Evolutionary conservation across 495 filamentous ascomycete species (phyloP), one percentile per base, ranked within the genome.

Genomic region (Hypoxylon subgilvum): DNA sequence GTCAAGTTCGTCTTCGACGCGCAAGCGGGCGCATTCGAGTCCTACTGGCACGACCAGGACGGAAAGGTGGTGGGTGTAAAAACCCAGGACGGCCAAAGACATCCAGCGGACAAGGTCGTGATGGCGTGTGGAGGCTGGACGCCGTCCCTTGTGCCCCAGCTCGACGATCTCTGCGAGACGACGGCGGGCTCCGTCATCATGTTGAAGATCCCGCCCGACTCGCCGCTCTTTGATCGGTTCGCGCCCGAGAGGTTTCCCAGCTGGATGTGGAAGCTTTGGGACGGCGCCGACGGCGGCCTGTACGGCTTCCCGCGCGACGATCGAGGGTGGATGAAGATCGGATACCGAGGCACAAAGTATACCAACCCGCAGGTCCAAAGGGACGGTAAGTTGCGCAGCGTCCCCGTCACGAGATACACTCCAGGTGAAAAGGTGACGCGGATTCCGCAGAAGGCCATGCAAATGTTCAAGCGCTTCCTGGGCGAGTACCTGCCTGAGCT

Each of bases 261-360:
- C 1, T 57, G 40, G 17, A 34, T 43, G 7, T 47, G 41, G 5
- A 43, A 43, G 7, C 43, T 42, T 0, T 74, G 65, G 50, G 38
- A 45, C 12, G 38, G 45, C 12, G 67, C 53, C 9, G 70, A 70
- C 0, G 58, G 69, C 27, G 63, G 71, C 6, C 56, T 56, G 9
- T 72, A 72, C 0, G 72, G 75, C 19, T 76, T 77, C 39, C 67
- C 75, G 0, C 44, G 68, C 0, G 63, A 66, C 13, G 52, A 66
- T 4, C 45, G 64, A 8, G 75, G 75, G 14, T 46, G 62, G 6
- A 13, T 77, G 6, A 77, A 77, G 59, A 69, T 77, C 22, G 75
- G 75, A 2, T 76, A 75, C 18, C 65, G 75, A 0, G 75, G 75
- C 3, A 75, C 68, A 1, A 77, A 76, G 53, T 77, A 70, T 38